Evolutionary conservation across 495 filamentous ascomycete genomes (phyloP).

Genomic region (Aspergillus conjunctus): DNA sequence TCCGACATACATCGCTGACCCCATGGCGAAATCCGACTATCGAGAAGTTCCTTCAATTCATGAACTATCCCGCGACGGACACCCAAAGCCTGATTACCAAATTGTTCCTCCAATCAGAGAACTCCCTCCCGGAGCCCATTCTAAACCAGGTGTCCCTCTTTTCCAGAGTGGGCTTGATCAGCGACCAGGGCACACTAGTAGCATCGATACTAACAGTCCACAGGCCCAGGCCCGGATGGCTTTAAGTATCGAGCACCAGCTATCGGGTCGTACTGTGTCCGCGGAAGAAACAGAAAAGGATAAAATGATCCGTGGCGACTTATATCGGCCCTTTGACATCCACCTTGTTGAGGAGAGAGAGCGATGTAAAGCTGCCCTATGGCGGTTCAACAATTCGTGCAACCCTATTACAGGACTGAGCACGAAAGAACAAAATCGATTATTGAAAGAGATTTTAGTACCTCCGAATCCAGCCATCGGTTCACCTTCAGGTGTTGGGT

Average conservation of each 20-base stretch:
- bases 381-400: constrained; percentile 86
- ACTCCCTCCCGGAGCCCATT: constrained; percentile 38
- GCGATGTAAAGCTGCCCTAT: constrained; percentile 79
- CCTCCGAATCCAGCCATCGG: constrained; percentile 45
- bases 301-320: constrained; percentile 86
- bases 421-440: constrained; percentile 73
- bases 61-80: constrained; percentile 45
- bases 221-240: constrained; percentile 51
- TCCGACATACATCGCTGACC: constrained; percentile 40
- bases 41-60: constrained; percentile 49
- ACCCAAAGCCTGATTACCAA: constrained; percentile 44
- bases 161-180: constrained; percentile 44
- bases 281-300: constrained; percentile 76
- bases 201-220: constrained; percentile 46
- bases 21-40: constrained; percentile 42
- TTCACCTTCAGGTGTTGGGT: constrained; percentile 49
- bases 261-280: constrained; percentile 36
- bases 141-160: constrained; percentile 41
- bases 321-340: constrained; percentile 75
- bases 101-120: constrained; percentile 49
- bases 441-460: constrained; percentile 73
- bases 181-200: constrained; percentile 33
- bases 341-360: constrained; percentile 85
- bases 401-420: constrained; percentile 77
- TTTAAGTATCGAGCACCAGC: constrained; percentile 48